These are phyloP conservation scores for Vitis riparia DNA, from an alignment of 164 flowering plant genomes.

Conservation along the genomic window DNA sequence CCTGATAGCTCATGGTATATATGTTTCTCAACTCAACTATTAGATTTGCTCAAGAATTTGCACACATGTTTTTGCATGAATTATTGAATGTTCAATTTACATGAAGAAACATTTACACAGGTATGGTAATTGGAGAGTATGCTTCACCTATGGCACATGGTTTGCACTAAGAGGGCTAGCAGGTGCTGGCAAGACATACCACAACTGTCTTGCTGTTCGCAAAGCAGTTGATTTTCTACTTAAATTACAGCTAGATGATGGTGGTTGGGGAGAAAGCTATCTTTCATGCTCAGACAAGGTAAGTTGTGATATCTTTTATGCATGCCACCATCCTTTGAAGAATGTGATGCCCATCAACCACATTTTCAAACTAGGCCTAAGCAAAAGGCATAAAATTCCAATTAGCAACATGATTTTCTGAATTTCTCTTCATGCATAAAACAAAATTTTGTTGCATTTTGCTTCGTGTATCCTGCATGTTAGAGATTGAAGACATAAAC, in stretches of 20 bases:
- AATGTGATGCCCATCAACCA: too few species aligned
- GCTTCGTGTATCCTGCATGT: too few species aligned
- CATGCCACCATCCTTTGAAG: not conserved
- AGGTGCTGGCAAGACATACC: slow-evolving; percentile 37
- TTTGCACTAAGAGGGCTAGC: slow-evolving; percentile 41
- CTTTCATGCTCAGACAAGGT: slow-evolving; percentile 42
- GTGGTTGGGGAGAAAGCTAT: slow-evolving; percentile 61
- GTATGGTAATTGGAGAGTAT: slow-evolving; percentile 61
- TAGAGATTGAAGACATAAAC: too few species aligned
- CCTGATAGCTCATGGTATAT: slow-evolving; percentile 46
- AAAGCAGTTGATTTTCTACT: slow-evolving; percentile 41
- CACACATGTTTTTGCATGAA: too few species aligned
- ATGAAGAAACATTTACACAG: slow-evolving; percentile 11
- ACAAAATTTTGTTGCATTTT: too few species aligned
- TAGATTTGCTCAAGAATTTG: too few species aligned
- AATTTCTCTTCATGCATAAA: too few species aligned
- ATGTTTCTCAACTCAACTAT: not conserved
- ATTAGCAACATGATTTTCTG: too few species aligned
- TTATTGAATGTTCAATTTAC: too few species aligned
- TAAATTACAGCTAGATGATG: slow-evolving; percentile 28
- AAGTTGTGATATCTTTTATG: not conserved
- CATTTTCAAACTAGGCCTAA: too few species aligned
- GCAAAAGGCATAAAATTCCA: too few species aligned
- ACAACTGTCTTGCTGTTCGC: slow-evolving; percentile 34
- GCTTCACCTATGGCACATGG: slow-evolving; percentile 21